Base-by-base conservation (phyloP, 1,139 yeast species). In the Pichia sp. region DNA sequence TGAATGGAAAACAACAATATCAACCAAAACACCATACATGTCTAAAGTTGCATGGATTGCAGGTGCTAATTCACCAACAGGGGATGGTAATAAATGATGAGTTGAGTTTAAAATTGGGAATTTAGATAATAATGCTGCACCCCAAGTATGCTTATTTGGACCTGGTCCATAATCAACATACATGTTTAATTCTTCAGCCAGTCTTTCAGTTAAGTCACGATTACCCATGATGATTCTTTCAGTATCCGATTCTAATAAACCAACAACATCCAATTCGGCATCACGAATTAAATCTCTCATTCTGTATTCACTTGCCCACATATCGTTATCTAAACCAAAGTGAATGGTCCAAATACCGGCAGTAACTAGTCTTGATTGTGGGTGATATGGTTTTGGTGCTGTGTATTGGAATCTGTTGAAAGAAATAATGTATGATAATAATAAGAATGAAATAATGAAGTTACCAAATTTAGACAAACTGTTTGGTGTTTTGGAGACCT, bases 281-380 rank as follows among this genome's bases (percentile, higher is more conserved):
- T 91, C 98, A 53, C 72, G 72, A 50, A 93, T 81, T 47, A 93
- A 77, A 57, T 86, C 83, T 48, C 83, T 72, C 96, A 93, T 91
- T 58, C 98, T 78, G 37, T 80, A 82, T 68, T 93, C 98, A 56
- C 93, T 82, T 0, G 96, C 94, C 99, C 99, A 93, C 95, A 93
- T 86, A 65, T 91, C 96, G 65, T 93, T 93, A 65, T 93, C 99
- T 47, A 93, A 75, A 19, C 97, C 99, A 63, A 93, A 93, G 68
- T 93, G 99, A 54, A 93, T 84, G 34, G 99, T 93, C 99, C 99
- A 93, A 54, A 93, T 91, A 62, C 97, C 99, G 0, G 97, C 91
- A 3, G 96, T 90, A 61, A 93, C 79, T 3, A 89, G 67, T 58
- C 81, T 77, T 11, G 90, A 79, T 12, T 83, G 83, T 21, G 85